phyloP scores from a whole-genome alignment of 2,329 filamentous ascomycete genomes.

The Colletotrichum chlorophyti region DNA sequence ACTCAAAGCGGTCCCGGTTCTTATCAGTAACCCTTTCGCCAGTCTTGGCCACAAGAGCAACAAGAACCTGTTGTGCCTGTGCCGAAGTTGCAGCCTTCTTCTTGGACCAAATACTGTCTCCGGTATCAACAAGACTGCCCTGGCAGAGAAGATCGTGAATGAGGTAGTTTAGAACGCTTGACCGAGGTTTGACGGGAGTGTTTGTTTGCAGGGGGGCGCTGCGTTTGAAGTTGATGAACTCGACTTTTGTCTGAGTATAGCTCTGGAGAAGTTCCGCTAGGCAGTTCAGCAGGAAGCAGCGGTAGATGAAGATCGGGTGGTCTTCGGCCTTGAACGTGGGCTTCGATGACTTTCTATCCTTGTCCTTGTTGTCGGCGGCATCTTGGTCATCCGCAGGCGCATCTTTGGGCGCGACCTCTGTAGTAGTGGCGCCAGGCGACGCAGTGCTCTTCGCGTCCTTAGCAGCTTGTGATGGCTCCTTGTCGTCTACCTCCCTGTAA shows the following conservation, averaged over 20 bases:
- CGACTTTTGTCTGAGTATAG: constrained; percentile 94
- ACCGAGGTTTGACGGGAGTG: constrained; percentile 93
- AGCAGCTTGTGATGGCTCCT: constrained; percentile 58
- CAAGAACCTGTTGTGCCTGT: constrained; percentile 86
- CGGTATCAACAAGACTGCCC: constrained; percentile 68
- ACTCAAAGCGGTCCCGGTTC: constrained; percentile 63
- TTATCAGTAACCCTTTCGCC: constrained; percentile 74
- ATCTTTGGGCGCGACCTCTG: constrained; percentile 24
- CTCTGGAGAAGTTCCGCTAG: constrained; percentile 88
- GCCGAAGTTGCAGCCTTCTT: constrained; percentile 86
- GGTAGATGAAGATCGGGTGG: constrained; percentile 94
- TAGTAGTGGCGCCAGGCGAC: constrained; percentile 32
- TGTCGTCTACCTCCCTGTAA: constrained; percentile 92
- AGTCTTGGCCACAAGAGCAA: constrained; percentile 87
- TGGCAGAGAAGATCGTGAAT: constrained; percentile 77
- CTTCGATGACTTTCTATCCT: constrained; percentile 72
- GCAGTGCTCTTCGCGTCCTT: constrained; percentile 50
- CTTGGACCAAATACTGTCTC: constrained; percentile 78
- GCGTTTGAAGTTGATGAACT: constrained; percentile 98
- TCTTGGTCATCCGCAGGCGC: constrained; percentile 21
- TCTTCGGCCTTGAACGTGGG: constrained; percentile 86
- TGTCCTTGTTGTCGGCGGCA: constrained; percentile 38
- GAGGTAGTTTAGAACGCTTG: constrained; percentile 91
- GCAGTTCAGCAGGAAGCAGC: constrained; percentile 93
- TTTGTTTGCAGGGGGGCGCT: constrained; percentile 83